Evolutionary conservation across 257 asterid genomes (phyloP), one percentile per base, ranked within the genome.

Genomic region (Gentiana straminea): DNA sequence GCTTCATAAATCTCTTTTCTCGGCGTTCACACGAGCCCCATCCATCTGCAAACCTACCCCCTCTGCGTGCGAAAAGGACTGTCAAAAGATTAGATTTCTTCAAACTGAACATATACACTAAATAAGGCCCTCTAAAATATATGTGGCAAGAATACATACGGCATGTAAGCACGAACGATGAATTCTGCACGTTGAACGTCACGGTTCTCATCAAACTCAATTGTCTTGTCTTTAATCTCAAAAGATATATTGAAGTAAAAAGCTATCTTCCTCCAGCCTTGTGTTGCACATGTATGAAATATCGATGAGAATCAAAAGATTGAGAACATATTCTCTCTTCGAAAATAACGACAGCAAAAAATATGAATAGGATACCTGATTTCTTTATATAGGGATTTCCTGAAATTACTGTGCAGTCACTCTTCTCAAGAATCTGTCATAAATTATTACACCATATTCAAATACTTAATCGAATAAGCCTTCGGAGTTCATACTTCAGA

Each of bases 241-340:
- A 73, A 91, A 32, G 96, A 91, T 8, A 91, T 65, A 60, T 91
- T 87, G 89, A 87, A 91, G 84, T 91, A 91, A 82, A 87, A 91
- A 33, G 98, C 84, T 65, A 91, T 91, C 89, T 91, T 91, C 79
- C 96, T 87, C 98, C 95, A 87, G 53, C 96, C 98, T 24, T 91
- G 74, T 44, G 41, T 44, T 33, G n/a, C 45, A 68, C 13, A 70
- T 65, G 15, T 49, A 15, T 60, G 35, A 54, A 41, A 0, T 58
- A 55, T 34, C 33, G n/a, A 11, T 6, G 24, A 37, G 55, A 52
- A 59, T 10, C 36, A 13, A 61, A 75, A 35, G 35, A 2, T 4
- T 24, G 24, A 24, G 24, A 5, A 13, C 53, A 64, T 32, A 50
- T 49, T 63, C 33, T 52, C 44, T 35, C 49, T 36, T 51, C 47